Evolutionary conservation across 345 rosid species (phyloP).

Genomic region (Anacardium occidentale): DNA sequence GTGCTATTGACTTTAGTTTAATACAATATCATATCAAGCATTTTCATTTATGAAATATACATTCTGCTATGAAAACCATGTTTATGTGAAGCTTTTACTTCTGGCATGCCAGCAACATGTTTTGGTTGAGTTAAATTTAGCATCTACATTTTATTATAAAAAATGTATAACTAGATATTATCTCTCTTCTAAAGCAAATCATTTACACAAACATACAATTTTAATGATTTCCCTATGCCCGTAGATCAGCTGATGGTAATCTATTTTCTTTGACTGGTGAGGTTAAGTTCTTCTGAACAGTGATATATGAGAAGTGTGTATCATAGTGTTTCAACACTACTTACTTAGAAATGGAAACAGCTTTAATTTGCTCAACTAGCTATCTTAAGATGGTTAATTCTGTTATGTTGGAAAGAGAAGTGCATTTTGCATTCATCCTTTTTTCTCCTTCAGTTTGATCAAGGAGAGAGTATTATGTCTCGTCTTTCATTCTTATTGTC

Average conservation of each 20-base stretch:
- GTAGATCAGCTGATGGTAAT: not conserved
- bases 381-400: not conserved
- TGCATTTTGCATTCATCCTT: not conserved
- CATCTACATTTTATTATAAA: not conserved
- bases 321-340: not conserved
- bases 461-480: not conserved
- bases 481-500: not conserved
- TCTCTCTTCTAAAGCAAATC: not conserved
- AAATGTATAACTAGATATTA: not conserved
- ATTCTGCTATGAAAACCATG: not conserved
- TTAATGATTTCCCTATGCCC: not conserved
- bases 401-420: not conserved
- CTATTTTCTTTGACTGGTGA: not conserved
- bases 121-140: not conserved
- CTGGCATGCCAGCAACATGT: not conserved
- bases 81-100: not conserved
- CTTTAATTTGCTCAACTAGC: not conserved
- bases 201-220: not conserved
- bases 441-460: not conserved
- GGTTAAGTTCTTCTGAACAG: not conserved
- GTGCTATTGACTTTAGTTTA: not conserved
- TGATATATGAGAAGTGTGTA: not conserved
- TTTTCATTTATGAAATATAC: not conserved
- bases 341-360: not conserved
- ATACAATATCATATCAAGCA: not conserved